Evolutionary conservation across 305 asterid species (phyloP).

Genomic region (Fraxinus floribunda): DNA sequence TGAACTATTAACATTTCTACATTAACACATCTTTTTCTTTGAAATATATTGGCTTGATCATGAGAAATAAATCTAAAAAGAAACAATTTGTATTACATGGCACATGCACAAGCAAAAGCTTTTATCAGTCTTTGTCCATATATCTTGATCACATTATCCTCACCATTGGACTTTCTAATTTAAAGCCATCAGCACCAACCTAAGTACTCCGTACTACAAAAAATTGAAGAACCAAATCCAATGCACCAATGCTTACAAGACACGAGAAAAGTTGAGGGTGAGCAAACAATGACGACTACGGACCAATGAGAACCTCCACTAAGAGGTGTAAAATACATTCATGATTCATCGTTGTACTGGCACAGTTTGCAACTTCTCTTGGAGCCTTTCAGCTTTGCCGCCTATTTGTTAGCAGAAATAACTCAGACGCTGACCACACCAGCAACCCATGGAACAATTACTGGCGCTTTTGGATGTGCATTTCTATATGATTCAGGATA

Average conservation of each 20-base stretch:
- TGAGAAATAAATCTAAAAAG: background rate
- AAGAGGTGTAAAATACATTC: background rate
- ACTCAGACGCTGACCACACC: slow-evolving; percentile 55
- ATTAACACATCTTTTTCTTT: background rate
- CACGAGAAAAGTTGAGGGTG: background rate
- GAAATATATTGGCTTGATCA: background rate
- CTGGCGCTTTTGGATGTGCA: slow-evolving; percentile 71
- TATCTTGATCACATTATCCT: background rate
- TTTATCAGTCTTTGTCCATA: background rate
- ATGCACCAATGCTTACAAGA: background rate
- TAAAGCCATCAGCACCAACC: slow-evolving; percentile 22
- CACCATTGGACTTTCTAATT: slow-evolving; percentile 21
- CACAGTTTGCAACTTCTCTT: background rate
- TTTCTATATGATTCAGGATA: slow-evolving; percentile 71
- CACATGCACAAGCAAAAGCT: slow-evolving; percentile 3
- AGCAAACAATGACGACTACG: background rate
- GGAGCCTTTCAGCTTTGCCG: slow-evolving; percentile 2
- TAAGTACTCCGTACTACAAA: slow-evolving; percentile 11
- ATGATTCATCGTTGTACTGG: background rate
- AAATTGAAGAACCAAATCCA: slow-evolving; percentile 4
- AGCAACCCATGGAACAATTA: slow-evolving; percentile 75
- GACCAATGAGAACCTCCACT: background rate
- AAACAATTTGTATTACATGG: slow-evolving; percentile 9
- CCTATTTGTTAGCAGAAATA: slow-evolving; percentile 10
- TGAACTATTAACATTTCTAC: background rate